Conservation (phyloP, 768 basidiomycete species). For the Boletus tomentosulus region DNA sequence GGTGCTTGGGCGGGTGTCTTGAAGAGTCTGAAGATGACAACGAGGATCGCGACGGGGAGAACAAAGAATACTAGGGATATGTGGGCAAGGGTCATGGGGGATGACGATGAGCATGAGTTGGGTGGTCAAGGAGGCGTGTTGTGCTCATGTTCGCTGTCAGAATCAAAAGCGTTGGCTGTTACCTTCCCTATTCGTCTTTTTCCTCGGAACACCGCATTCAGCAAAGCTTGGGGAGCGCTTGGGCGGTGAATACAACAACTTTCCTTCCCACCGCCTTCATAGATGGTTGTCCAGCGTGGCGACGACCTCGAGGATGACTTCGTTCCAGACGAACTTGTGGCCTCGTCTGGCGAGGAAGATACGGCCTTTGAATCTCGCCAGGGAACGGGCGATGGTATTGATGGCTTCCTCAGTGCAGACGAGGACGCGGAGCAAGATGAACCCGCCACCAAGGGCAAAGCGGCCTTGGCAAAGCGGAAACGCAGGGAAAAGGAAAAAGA, state of each 20-base stretch:
- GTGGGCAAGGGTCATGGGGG: slow-evolving; percentile 9
- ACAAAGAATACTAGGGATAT: neutral
- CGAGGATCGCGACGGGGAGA: slow-evolving; percentile 5
- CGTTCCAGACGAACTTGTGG: slow-evolving; percentile 63
- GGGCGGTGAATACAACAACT: neutral
- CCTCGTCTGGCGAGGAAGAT: slow-evolving; percentile 57
- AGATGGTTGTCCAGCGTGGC: slow-evolving; percentile 41
- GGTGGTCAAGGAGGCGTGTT: slow-evolving; percentile 15
- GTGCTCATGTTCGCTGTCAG: slow-evolving; percentile 26
- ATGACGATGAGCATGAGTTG: slow-evolving; percentile 6
- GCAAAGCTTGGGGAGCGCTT: neutral
- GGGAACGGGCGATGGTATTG: slow-evolving; percentile 34
- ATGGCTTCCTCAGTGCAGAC: slow-evolving; percentile 41
- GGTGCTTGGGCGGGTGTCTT: neutral
- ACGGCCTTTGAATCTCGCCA: slow-evolving; percentile 21
- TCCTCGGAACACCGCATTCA: neutral
- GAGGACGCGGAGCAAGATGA: slow-evolving; percentile 39
- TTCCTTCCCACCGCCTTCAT: slow-evolving; percentile 6
- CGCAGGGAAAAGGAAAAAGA: slow-evolving; percentile 72
- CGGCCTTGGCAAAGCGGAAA: slow-evolving; percentile 56
- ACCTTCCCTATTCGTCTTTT: slow-evolving; percentile 12
- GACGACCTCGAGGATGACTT: slow-evolving; percentile 88
- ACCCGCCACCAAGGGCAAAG: slow-evolving; percentile 15
- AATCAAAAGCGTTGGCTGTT: neutral
- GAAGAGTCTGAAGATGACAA: slow-evolving; percentile 4